These are phyloP conservation scores for Alternaria incomplexa DNA, from an alignment of 2,329 filamentous ascomycete genomes.

Conservation along the genomic window DNA sequence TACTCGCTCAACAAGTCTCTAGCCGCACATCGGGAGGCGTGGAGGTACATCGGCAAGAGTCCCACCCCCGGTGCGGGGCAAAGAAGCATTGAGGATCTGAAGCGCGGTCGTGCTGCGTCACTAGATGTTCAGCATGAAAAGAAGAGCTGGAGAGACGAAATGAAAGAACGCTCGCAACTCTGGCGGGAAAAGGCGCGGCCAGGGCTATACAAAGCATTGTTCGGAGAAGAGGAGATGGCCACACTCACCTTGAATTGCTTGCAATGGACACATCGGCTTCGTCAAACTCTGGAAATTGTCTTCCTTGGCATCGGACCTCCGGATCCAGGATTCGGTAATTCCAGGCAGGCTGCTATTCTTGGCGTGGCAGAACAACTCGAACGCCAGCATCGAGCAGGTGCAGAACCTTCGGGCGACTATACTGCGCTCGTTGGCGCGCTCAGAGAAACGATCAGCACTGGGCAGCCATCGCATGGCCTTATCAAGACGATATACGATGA, in stretches of 20 bases:
- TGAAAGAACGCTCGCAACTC: constrained; percentile 15
- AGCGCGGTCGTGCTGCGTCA: constrained; percentile 1
- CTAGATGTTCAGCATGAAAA: constrained; percentile 1
- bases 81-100: not conserved
- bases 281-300: constrained; percentile 18
- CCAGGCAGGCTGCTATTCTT: constrained; percentile 11
- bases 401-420: constrained; percentile 10
- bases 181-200: constrained; percentile 15
- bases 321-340: constrained; percentile 9
- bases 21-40: constrained; percentile 20
- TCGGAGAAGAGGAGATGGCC: constrained; percentile 16
- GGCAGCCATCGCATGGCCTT: not conserved
- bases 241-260: not conserved
- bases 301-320: constrained; percentile 14
- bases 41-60: constrained; percentile 7
- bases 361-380: constrained; percentile 17
- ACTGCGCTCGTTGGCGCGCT: constrained; percentile 12
- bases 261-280: constrained; percentile 12
- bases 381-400: constrained; percentile 12
- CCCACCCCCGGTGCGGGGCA: not conserved
- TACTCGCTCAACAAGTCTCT: constrained; percentile 18
- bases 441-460: constrained; percentile 2
- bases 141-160: constrained; percentile 15
- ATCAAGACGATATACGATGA: constrained; percentile 19
- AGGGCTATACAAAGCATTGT: constrained; percentile 7